phyloP scores from a whole-genome alignment of 805 yeast species.

The Saccharomycopsis sp. region DNA sequence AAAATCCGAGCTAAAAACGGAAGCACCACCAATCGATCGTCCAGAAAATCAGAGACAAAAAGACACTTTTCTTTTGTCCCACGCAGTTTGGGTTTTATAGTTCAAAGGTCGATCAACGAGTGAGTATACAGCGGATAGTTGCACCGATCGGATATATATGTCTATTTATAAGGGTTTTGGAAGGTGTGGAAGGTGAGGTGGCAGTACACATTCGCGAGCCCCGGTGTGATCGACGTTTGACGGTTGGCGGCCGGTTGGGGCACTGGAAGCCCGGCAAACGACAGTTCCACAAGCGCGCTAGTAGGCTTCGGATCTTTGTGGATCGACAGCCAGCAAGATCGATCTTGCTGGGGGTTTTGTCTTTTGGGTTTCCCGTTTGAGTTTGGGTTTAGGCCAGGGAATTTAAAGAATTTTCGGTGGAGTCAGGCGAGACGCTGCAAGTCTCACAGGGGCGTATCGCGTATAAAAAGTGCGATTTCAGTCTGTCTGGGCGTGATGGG shows the following conservation, averaged over 20 bases:
- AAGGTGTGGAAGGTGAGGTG: no score
- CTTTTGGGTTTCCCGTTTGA: background rate
- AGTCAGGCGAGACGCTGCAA: background rate
- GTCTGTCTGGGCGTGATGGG: no score
- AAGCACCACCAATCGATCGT: background rate
- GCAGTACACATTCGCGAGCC: no score
- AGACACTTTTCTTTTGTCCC: background rate
- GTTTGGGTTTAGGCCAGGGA: background rate
- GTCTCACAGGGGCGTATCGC: background rate
- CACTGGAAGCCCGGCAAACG: no score
- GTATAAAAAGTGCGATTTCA: no score
- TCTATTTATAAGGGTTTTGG: no score
- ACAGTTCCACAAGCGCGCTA: background rate
- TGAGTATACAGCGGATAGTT: background rate
- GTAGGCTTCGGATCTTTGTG: background rate
- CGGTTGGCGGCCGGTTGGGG: background rate
- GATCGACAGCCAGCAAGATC: no score
- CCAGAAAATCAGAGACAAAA: background rate
- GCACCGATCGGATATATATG: no score
- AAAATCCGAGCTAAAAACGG: background rate
- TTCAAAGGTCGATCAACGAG: background rate
- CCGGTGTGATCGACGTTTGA: no score
- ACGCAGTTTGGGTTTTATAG: background rate
- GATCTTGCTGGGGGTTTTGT: background rate
- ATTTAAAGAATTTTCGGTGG: background rate